Evolutionary conservation across 441 rosid species (phyloP).

Genomic region (Euphorbia schlechtendalii): DNA sequence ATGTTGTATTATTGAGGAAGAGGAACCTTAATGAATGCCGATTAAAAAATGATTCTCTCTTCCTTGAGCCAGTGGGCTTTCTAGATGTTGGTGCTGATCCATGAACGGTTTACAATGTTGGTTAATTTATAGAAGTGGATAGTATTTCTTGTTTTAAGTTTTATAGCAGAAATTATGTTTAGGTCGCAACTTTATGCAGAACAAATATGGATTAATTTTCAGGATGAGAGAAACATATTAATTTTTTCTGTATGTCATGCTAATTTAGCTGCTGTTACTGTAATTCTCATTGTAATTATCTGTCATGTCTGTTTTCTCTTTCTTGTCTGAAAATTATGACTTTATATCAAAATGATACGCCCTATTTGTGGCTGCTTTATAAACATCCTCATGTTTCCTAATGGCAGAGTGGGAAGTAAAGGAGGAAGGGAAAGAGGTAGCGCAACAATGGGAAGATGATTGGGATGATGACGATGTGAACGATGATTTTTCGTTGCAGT

Average conservation of each 20-base stretch:
- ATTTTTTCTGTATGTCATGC: not conserved
- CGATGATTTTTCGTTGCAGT: conserved; percentile 83
- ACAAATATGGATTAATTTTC: not conserved
- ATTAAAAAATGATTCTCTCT: not conserved
- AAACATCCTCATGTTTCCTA: not conserved
- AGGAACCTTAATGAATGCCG: not conserved
- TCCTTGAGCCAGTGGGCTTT: not conserved
- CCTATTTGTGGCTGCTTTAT: not conserved
- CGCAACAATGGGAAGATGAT: conserved; percentile 94
- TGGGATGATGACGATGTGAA: conserved; percentile 97
- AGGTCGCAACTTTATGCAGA: not conserved
- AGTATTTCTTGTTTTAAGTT: not conserved
- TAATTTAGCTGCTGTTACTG: too few relatives aligned
- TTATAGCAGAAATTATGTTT: too few relatives aligned
- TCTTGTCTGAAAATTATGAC: not conserved
- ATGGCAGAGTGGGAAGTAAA: conserved; percentile 61
- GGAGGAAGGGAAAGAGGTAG: conserved; percentile 66
- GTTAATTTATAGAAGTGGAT: not conserved
- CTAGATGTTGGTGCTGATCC: not conserved
- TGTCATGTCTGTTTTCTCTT: not conserved
- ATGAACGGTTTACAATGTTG: not conserved
- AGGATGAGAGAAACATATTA: not conserved
- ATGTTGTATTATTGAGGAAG: not conserved
- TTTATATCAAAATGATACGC: not conserved
- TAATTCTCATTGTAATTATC: not conserved